These are phyloP conservation scores for Malbranchea cinnamomea DNA, from an alignment of 2,329 filamentous ascomycete species.

Conservation along the genomic window DNA sequence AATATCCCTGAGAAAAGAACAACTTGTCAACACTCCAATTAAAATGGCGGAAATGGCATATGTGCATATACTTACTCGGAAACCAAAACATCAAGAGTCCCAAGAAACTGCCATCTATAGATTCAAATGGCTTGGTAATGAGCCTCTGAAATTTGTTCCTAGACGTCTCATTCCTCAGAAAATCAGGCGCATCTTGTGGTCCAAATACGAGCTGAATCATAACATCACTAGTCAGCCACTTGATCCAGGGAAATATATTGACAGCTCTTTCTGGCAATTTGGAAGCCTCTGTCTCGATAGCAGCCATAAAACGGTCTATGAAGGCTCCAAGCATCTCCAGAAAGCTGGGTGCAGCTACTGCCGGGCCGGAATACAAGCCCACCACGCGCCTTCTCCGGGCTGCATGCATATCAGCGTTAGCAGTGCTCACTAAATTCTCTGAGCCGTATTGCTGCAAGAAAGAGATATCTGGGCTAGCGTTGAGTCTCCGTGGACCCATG, in stretches of 20 bases:
- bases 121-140: slow-evolving; percentile 1
- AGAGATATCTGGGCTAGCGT: slow-evolving; percentile 4
- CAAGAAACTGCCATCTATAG: slow-evolving; percentile 1
- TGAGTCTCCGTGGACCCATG: slow-evolving; percentile 8
- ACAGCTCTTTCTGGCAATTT: slow-evolving; percentile 5
- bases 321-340: slow-evolving; percentile 7
- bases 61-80: slow-evolving; percentile 10
- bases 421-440: slow-evolving; percentile 10
- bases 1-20: neutral
- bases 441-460: slow-evolving; percentile 10
- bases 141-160: slow-evolving; percentile 7
- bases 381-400: slow-evolving; percentile 8
- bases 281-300: slow-evolving; percentile 6
- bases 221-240: slow-evolving; percentile 10
- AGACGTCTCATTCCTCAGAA: slow-evolving; percentile 8
- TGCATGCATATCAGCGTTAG: slow-evolving; percentile 9
- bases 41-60: neutral
- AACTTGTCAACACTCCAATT: slow-evolving; percentile 2
- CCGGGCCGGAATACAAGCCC: slow-evolving; percentile 8
- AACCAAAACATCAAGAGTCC: slow-evolving; percentile 7
- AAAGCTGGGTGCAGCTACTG: slow-evolving; percentile 5
- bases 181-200: slow-evolving; percentile 4
- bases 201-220: slow-evolving; percentile 9
- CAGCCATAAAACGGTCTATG: slow-evolving; percentile 8
- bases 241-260: slow-evolving; percentile 9